Conservation (phyloP, 2,329 filamentous ascomycete genomes). For the Fusarium pseudonygamai region DNA sequence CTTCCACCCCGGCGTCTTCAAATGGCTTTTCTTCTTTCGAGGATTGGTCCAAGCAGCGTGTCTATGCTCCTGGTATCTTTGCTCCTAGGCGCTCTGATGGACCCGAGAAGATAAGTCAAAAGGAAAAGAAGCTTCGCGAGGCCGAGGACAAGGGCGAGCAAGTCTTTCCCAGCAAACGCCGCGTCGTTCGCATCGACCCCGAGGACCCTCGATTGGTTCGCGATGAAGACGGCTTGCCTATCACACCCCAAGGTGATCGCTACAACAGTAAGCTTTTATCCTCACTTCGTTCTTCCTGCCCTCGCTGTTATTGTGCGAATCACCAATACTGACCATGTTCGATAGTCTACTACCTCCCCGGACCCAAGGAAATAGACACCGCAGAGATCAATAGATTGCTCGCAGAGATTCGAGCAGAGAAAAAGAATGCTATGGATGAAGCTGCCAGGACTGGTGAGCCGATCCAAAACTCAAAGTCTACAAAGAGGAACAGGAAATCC, state of each 20-base stretch:
- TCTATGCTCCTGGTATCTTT: neutral
- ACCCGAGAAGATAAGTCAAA: neutral
- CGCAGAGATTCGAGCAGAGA: neutral
- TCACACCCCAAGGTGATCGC: neutral
- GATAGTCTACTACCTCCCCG: slow-evolving; percentile 2
- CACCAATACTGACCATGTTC: neutral
- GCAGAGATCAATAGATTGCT: neutral
- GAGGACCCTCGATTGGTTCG: neutral
- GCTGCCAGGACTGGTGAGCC: neutral
- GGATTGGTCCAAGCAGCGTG: neutral
- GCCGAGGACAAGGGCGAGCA: neutral
- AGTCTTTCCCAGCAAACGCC: slow-evolving; percentile 4
- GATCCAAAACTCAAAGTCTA: neutral
- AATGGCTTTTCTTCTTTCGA: neutral
- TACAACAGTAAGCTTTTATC: neutral
- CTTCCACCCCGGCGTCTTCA: neutral
- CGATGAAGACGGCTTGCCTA: neutral
- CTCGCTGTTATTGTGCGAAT: neutral
- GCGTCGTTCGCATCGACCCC: neutral
- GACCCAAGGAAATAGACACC: neutral
- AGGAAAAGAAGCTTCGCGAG: neutral
- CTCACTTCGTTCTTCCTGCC: neutral
- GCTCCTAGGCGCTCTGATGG: neutral
- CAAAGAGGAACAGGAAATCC: neutral
- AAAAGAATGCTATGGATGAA: neutral